phyloP scores from a whole-genome alignment of 495 filamentous ascomycete genomes.

The Extremus antarcticus region DNA sequence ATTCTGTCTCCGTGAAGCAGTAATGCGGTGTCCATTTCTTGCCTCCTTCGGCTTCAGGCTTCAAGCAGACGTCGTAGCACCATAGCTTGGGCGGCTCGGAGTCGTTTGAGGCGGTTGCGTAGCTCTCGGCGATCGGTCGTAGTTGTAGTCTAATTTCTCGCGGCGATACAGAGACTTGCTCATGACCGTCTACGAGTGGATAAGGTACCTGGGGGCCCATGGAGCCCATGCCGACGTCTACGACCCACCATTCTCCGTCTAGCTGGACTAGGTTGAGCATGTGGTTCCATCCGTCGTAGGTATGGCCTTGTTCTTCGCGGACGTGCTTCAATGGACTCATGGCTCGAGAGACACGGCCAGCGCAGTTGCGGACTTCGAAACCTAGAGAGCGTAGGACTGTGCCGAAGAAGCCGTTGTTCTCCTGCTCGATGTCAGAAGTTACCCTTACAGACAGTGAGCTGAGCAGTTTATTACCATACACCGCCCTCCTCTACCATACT shows the following conservation, averaged over 20 bases:
- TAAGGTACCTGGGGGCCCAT: slow-evolving; percentile 38
- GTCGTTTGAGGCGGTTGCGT: slow-evolving; percentile 24
- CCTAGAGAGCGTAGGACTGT: slow-evolving; percentile 52
- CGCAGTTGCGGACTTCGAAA: slow-evolving; percentile 33
- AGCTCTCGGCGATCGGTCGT: slow-evolving; percentile 1
- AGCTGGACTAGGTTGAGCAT: slow-evolving; percentile 60
- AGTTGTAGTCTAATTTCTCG: slow-evolving; percentile 11
- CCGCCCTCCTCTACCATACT: slow-evolving; percentile 55
- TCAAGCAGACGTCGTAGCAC: slow-evolving; percentile 43
- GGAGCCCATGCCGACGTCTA: slow-evolving; percentile 66
- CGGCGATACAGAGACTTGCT: slow-evolving; percentile 8
- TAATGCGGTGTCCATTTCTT: slow-evolving; percentile 47
- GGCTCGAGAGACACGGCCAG: slow-evolving; percentile 7
- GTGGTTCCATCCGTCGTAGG: slow-evolving; percentile 43
- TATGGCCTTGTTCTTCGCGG: slow-evolving; percentile 11
- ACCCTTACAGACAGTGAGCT: too few relatives aligned
- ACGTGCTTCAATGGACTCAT: slow-evolving; percentile 1
- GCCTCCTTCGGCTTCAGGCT: slow-evolving; percentile 29
- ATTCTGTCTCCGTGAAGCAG: slow-evolving; percentile 49
- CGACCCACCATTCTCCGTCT: slow-evolving; percentile 38
- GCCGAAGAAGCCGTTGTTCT: slow-evolving; percentile 58
- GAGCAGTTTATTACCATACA: too few relatives aligned
- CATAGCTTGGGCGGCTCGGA: slow-evolving; percentile 41
- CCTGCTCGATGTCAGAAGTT: too few relatives aligned
- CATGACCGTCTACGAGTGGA: slow-evolving; percentile 12